Conservation (phyloP, 139 green algal genomes). For the Dunaliella sp. region DNA sequence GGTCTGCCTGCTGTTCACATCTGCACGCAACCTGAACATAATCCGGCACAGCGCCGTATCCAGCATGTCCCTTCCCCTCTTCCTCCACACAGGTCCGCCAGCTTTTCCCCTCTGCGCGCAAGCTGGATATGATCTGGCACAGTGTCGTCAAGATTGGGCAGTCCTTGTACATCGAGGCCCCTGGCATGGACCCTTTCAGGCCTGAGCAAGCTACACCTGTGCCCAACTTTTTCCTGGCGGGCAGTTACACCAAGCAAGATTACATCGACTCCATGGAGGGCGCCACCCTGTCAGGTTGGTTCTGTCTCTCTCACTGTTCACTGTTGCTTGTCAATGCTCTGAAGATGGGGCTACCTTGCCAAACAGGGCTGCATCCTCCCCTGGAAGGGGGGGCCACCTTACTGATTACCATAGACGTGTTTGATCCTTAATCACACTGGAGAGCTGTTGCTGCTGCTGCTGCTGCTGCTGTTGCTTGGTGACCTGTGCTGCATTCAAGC, state of each 20-base stretch:
- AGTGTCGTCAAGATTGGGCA: slow-evolving; percentile 94
- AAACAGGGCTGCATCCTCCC: too few species aligned
- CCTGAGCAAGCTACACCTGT: slow-evolving; percentile 90
- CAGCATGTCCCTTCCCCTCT: too few species aligned
- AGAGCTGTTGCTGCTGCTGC: too few species aligned
- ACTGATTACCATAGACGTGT: too few species aligned
- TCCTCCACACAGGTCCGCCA: slow-evolving; percentile 68
- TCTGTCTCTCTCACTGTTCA: too few species aligned
- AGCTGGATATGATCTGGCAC: slow-evolving; percentile 75
- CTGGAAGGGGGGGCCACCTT: too few species aligned
- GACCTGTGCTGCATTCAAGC: too few species aligned
- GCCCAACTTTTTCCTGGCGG: slow-evolving; percentile 94
- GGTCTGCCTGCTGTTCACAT: background rate
- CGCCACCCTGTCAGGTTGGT: slow-evolving; percentile 89
- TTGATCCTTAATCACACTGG: too few species aligned
- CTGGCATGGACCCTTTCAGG: slow-evolving; percentile 81
- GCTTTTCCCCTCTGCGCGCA: slow-evolving; percentile 85
- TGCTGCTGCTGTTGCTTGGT: too few species aligned
- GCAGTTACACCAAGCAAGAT: slow-evolving; percentile 93
- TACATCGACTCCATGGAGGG: slow-evolving; percentile 99
- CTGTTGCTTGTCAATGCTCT: too few species aligned
- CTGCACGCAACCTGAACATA: background rate
- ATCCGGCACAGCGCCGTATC: too few species aligned
- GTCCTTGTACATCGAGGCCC: slow-evolving; percentile 89
- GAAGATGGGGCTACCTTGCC: too few species aligned